Percentiles rank a stretch among this genome's conserved stretches.
Conservation (phyloP, 441 rosid species). For the Omphalea diandra region DNA sequence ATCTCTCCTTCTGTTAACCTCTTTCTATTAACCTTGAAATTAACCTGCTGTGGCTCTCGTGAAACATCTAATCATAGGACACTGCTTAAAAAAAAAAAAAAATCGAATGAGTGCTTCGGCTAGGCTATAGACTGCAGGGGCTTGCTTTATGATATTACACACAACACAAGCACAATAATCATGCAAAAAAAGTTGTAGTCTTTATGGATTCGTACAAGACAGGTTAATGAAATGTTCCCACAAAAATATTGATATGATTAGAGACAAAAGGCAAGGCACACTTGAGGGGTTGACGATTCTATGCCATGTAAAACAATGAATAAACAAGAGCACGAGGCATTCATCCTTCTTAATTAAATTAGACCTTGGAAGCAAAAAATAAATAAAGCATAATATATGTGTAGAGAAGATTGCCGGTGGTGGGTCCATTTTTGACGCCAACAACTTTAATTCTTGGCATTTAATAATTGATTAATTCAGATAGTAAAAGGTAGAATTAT, state of each 20-base stretch:
- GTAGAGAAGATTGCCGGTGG: neutral
- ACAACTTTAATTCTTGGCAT: no score
- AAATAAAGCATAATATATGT: neutral
- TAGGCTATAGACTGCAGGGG: neutral
- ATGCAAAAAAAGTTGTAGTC: neutral
- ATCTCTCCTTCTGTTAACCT: no score
- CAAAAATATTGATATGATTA: conserved; percentile 21
- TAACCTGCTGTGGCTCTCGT: no score
- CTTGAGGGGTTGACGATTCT: neutral
- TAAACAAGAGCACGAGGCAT: neutral
- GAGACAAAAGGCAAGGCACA: conserved; percentile 5
- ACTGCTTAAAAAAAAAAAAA: no score
- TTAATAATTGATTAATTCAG: no score
- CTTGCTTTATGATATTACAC: neutral
- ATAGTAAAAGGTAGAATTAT: no score
- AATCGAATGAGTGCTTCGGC: no score
- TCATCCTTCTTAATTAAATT: conserved; percentile 10
- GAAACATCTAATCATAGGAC: no score
- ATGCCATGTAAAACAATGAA: conserved; percentile 14
- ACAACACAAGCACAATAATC: neutral
- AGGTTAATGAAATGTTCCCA: conserved; percentile 30
- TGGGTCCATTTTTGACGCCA: no score
- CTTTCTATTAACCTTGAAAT: no score
- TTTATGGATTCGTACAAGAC: conserved; percentile 42
- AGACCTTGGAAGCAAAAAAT: neutral